Conservation (phyloP, 345 rosid species). For the Murraya paniculata region DNA sequence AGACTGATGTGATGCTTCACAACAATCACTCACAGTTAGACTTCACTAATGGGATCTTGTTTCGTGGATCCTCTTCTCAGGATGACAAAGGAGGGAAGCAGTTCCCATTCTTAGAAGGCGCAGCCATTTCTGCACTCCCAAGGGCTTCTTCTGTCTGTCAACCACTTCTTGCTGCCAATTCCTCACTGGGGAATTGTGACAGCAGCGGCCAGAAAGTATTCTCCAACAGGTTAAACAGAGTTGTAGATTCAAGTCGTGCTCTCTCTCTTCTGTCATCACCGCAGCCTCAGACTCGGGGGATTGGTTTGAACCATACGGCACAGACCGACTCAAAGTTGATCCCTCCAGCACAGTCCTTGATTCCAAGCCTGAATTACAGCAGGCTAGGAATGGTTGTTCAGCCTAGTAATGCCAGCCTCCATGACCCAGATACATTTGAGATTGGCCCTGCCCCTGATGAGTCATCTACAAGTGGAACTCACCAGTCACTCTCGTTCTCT, state of each 20-base stretch:
- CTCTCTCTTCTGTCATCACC: conserved; percentile 93
- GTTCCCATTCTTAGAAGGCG: conserved; percentile 44
- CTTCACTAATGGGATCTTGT: conserved; percentile 31
- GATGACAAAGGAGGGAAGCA: conserved; percentile 35
- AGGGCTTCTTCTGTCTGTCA: conserved; percentile 37
- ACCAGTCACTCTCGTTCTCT: conserved; percentile 49
- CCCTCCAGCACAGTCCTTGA: conserved; percentile 35
- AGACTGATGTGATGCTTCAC: conserved; percentile 28
- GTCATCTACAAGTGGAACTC: conserved; percentile 41
- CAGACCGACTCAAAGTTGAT: conserved; percentile 35
- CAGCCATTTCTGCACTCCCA: conserved; percentile 21
- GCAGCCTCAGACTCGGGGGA: conserved; percentile 34
- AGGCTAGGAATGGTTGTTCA: conserved; percentile 29
- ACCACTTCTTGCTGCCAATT: conserved; percentile 22
- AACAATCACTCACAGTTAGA: conserved; percentile 26
- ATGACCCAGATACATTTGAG: conserved; percentile 32
- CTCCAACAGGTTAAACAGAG: conserved; percentile 27
- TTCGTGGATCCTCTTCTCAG: conserved; percentile 32
- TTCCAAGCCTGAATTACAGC: conserved; percentile 37
- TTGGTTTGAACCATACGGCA: conserved; percentile 38
- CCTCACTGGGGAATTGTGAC: conserved; percentile 20
- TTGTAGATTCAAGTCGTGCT: conserved; percentile 45
- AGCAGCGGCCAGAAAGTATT: conserved; percentile 41
- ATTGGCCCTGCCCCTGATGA: conserved; percentile 25
- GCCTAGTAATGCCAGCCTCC: conserved; percentile 25